Evolutionary conservation across 2,329 filamentous ascomycete genomes (phyloP).

Genomic region (Fusarium sp.): DNA sequence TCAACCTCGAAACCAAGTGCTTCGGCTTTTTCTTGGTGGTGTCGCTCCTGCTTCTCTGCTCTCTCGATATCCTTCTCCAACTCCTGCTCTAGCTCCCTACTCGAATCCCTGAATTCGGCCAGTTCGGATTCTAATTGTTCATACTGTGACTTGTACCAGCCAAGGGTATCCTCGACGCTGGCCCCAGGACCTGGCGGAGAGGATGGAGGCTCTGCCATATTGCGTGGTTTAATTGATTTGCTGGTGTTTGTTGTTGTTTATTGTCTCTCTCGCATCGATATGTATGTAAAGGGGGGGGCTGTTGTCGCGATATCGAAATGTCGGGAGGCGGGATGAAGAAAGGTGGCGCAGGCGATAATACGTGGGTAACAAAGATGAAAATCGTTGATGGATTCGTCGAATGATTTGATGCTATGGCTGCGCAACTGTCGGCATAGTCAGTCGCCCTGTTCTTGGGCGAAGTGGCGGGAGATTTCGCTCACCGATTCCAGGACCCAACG

Average conservation of each 20-base stretch:
- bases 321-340: conserved; percentile 5
- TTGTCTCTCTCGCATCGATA: conserved; percentile 28
- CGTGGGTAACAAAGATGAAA: conserved; percentile 12
- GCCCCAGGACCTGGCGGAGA: conserved; percentile 67
- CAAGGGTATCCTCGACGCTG: conserved; percentile 77
- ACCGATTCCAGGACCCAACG: conserved; percentile 37
- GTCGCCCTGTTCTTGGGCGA: conserved; percentile 22
- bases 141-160: conserved; percentile 97
- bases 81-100: conserved; percentile 92
- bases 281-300: conserved; percentile 10
- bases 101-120: conserved; percentile 92
- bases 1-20: conserved; percentile 87
- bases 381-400: conserved; percentile 1
- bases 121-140: conserved; percentile 91
- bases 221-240: conserved; percentile 27
- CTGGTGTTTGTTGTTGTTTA: conserved; percentile 11
- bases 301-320: conserved; percentile 13
- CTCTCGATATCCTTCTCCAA: conserved; percentile 96
- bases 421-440: conserved; percentile 34
- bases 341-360: conserved; percentile 12
- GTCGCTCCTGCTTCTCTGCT: conserved; percentile 90
- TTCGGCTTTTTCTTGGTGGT: conserved; percentile 88
- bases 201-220: conserved; percentile 69
- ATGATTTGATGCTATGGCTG: conserved; percentile 7
- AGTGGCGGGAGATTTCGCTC: conserved; percentile 38